Evolutionary conservation across 306 rosid genomes (phyloP), one percentile per base, ranked within the genome.

Genomic region (Gillenia trifoliata): DNA sequence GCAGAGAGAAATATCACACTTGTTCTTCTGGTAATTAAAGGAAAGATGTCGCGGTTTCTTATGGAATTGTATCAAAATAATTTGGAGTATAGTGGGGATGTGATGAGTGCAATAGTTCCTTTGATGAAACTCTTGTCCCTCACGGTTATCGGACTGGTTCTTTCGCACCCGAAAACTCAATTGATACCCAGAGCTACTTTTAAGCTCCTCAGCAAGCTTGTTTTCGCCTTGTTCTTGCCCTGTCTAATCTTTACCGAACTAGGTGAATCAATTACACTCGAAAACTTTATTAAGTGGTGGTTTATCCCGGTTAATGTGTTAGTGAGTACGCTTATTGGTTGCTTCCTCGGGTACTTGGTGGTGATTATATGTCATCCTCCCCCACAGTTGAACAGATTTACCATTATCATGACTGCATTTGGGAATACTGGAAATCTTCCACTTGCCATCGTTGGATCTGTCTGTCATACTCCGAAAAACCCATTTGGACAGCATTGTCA

Each of bases 351-450:
- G 40, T 79, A 49, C 68, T 38, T 93, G 4, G 98, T 91, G 78
- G 96, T 91, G 64, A 5, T 84, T 60, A 78, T 89, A 69, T 93
- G 98, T 25, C 89, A 86, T 26, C 98, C 98, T 0, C 98, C 98
- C 8, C 96, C 89, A 8, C 79, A 84, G 71, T 73, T 89, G 28
- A 89, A 73, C 49, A 75, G 97, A 49, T 86, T 93, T 30, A 88
- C 96, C 40, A 65, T 93, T 52, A 85, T 93, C 72, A 91, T 91
- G 96, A 93, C 97, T 2, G 96, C 86, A 26, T 93, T 93, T 64
- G 97, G 97, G 64, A 93, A 93, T 82, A 93, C 98, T 8, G 98
- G 98, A 19, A 93, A 91, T 84, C 96, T 93, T 52, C 88, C 91
- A 34, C 85, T 93, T 62, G 97, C 98, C 16, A 47, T 93, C 30